These are phyloP conservation scores for Cutaneotrichosporon spelunceum DNA, from an alignment of 1,284 basidiomycete genomes.

Conservation along the genomic window DNA sequence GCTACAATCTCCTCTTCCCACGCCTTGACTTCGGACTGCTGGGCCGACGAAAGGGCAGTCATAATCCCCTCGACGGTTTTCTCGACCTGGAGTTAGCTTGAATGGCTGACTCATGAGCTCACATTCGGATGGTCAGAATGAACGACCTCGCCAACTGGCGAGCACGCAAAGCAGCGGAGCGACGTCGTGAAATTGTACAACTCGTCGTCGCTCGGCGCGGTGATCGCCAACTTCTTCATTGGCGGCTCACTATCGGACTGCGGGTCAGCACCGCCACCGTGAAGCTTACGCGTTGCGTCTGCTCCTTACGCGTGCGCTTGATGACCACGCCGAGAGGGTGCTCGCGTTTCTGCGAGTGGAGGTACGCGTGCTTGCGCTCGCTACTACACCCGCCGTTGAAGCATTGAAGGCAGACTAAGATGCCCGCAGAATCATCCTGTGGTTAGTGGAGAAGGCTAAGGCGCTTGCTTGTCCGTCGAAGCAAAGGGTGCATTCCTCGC, in stretches of 20 bases:
- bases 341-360: constrained; percentile 66
- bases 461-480: constrained; percentile 80
- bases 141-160: constrained; percentile 54
- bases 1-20: constrained; percentile 93
- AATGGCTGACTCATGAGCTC: constrained; percentile 9
- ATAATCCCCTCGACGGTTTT: constrained; percentile 69
- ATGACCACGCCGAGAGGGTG: constrained; percentile 81
- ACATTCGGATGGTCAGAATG: constrained; percentile 56
- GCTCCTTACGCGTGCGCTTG: constrained; percentile 67
- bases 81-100: constrained; percentile 53
- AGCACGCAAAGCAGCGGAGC: constrained; percentile 74
- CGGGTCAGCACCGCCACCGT: neutral
- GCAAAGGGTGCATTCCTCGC: constrained; percentile 69
- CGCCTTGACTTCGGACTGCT: constrained; percentile 89
- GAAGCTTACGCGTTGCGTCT: constrained; percentile 62
- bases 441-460: constrained; percentile 11
- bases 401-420: constrained; percentile 87
- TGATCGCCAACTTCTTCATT: constrained; percentile 83
- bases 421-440: constrained; percentile 69
- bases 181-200: constrained; percentile 69
- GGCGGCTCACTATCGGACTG: constrained; percentile 72
- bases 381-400: constrained; percentile 85
- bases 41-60: constrained; percentile 78
- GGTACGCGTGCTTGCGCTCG: constrained; percentile 65
- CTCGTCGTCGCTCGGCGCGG: constrained; percentile 80